phyloP scores from a whole-genome alignment of 202 grass and related monocot species.

The Panicum hallii region DNA sequence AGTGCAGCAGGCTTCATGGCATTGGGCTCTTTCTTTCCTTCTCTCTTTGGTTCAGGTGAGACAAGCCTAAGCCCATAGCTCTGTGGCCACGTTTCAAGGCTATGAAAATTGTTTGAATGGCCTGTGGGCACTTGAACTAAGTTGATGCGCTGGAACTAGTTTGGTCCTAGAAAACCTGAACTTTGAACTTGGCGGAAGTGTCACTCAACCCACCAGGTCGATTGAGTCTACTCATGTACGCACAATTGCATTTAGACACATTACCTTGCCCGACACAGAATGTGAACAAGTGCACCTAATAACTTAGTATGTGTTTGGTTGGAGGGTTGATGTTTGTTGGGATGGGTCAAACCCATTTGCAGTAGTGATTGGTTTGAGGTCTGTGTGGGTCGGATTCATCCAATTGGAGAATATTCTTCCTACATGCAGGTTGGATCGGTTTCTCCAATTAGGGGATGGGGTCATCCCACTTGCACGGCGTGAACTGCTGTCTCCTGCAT shows the following conservation, averaged over 20 bases:
- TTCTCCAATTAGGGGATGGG: too few relatives aligned
- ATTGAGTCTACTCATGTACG: background rate
- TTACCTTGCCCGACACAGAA: background rate
- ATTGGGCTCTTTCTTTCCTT: background rate
- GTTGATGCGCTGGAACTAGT: background rate
- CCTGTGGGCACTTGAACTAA: background rate
- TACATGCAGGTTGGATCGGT: too few relatives aligned
- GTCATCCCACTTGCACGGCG: too few relatives aligned
- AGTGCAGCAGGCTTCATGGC: background rate
- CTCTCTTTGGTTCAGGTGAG: background rate
- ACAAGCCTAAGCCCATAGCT: background rate
- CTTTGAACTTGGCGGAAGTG: background rate
- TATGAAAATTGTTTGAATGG: background rate
- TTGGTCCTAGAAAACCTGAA: background rate
- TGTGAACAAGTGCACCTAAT: constrained; percentile 9
- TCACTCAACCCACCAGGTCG: background rate
- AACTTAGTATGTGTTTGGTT: too few relatives aligned
- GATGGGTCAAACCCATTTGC: too few relatives aligned
- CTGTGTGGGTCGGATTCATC: too few relatives aligned
- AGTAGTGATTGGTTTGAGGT: too few relatives aligned
- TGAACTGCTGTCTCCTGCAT: too few relatives aligned
- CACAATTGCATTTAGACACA: background rate
- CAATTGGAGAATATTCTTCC: too few relatives aligned
- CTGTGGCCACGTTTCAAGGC: background rate
- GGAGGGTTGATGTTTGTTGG: too few relatives aligned